Base-by-base conservation (phyloP, 371 early-diverging fungal genomes). In the Mucor sp. region DNA sequence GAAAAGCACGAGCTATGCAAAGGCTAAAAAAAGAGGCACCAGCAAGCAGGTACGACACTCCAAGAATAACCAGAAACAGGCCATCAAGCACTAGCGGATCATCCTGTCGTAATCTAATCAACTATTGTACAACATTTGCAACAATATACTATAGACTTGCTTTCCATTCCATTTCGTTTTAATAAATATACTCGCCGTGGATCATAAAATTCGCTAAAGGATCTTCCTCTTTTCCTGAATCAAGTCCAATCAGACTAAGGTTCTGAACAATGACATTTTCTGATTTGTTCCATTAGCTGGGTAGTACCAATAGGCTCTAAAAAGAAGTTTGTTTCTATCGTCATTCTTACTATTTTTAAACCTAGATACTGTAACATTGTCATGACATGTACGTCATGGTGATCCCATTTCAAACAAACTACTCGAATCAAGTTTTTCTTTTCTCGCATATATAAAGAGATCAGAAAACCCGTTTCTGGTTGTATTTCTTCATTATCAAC, bases 321-420 rank as follows among this genome's bases (percentile, higher is more conserved):
- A 47, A 19, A 47, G 21, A 50, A 50, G 4, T 37, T 12, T 23
- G 23, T 23, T 4, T 9, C 25, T 50, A 25, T 8, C 50, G 50
- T 50, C 50, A 50, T 50, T 12, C 21, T 50, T 44, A 44, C 44
- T 44, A 44, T 44, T 44, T 37, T 50, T 50, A 25, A 23, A 25
- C 25, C 50, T 14, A 56, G 56, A 30, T 32, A 30, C 32, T 7
- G 48, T 19, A 23, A 3, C 3, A 4, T 23, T 60, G 60, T 14
- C 37, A 35, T 27, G 1, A 14, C 19, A 33, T 23, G 11, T 63
- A 63, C 64, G 64, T 63, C 64, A 63, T 63, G 64, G 43, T 63
- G 64, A 63, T 63, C 56, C 41, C 14, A 41, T 28, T 7, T 27
- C 39, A 43, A 27, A 43, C 50, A 12, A 50, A 7, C 33, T 50